phyloP scores from a whole-genome alignment of 306 rosid species.

The Psophocarpus tetragonolobus region DNA sequence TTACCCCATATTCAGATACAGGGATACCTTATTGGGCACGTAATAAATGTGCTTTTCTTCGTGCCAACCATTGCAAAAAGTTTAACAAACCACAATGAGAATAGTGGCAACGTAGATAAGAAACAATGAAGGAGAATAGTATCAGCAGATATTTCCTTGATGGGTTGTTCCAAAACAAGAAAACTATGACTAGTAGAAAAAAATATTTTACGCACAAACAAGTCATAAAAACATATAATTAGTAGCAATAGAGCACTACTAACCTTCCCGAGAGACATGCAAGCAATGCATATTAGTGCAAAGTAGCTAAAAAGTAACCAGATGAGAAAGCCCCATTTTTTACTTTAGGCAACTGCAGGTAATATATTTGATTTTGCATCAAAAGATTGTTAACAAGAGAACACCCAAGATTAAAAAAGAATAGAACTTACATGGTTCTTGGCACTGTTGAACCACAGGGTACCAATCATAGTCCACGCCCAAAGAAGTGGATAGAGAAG shows the following conservation, averaged over 20 bases:
- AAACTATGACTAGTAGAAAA: neutral
- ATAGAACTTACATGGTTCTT: slow-evolving; percentile 61
- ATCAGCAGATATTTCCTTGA: neutral
- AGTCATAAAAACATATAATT: neutral
- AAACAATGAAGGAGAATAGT: neutral
- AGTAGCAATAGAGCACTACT: slow-evolving; percentile 30
- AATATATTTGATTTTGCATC: slow-evolving; percentile 29
- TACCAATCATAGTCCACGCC: slow-evolving; percentile 83
- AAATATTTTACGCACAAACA: neutral
- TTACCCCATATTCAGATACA: slow-evolving; percentile 72
- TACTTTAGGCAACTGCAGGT: slow-evolving; percentile 71
- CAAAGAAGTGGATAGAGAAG: slow-evolving; percentile 85
- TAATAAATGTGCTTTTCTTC: slow-evolving; percentile 72
- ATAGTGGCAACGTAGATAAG: neutral
- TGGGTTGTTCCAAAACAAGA: neutral
- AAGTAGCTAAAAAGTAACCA: slow-evolving; percentile 90
- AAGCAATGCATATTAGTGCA: slow-evolving; percentile 70
- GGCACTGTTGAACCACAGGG: slow-evolving; percentile 66
- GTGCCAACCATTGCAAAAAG: slow-evolving; percentile 69
- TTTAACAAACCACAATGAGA: slow-evolving; percentile 31
- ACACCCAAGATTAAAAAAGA: neutral
- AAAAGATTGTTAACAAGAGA: slow-evolving; percentile 12
- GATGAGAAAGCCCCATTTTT: slow-evolving; percentile 86
- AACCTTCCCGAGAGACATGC: slow-evolving; percentile 73
- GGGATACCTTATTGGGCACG: slow-evolving; percentile 87